Conservation (phyloP, 2,329 filamentous ascomycete species). For the Lasiodiplodia sp. region DNA sequence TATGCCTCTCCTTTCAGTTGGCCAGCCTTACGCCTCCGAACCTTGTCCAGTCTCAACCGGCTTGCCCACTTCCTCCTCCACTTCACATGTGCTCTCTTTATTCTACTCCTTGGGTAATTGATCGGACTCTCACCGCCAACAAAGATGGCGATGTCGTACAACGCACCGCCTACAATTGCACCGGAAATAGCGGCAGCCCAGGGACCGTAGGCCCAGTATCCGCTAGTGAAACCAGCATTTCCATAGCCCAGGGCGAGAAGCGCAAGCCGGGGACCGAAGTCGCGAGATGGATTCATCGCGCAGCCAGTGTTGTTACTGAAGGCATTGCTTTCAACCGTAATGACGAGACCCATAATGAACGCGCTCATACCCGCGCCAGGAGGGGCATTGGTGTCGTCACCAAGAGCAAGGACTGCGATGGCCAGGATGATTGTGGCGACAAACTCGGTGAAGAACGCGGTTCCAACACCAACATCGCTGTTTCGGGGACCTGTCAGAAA, state of each 20-base stretch:
- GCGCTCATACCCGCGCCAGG: slow-evolving; percentile 53
- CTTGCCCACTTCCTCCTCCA: slow-evolving; percentile 27
- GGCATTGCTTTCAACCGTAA: slow-evolving; percentile 30
- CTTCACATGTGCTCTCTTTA: slow-evolving; percentile 23
- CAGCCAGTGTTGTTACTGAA: slow-evolving; percentile 48
- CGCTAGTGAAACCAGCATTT: slow-evolving; percentile 32
- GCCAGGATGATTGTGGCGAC: slow-evolving; percentile 41
- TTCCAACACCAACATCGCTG: slow-evolving; percentile 36
- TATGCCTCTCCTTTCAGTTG: background rate
- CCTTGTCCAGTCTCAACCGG: slow-evolving; percentile 1
- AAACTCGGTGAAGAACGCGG: slow-evolving; percentile 51
- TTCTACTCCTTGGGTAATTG: slow-evolving; percentile 37
- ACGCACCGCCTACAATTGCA: slow-evolving; percentile 40
- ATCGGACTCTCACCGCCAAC: slow-evolving; percentile 48
- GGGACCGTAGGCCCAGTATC: slow-evolving; percentile 48
- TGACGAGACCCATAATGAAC: slow-evolving; percentile 39
- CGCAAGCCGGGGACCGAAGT: slow-evolving; percentile 46
- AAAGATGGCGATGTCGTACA: slow-evolving; percentile 50
- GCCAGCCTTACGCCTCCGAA: background rate
- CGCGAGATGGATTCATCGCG: slow-evolving; percentile 46
- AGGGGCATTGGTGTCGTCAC: slow-evolving; percentile 54
- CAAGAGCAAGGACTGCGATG: slow-evolving; percentile 46
- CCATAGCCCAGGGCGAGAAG: slow-evolving; percentile 45
- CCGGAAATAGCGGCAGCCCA: slow-evolving; percentile 47
- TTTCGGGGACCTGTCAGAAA: slow-evolving; percentile 41